Conservation (phyloP, 768 basidiomycete genomes). For the Lactarius hatsudake region DNA sequence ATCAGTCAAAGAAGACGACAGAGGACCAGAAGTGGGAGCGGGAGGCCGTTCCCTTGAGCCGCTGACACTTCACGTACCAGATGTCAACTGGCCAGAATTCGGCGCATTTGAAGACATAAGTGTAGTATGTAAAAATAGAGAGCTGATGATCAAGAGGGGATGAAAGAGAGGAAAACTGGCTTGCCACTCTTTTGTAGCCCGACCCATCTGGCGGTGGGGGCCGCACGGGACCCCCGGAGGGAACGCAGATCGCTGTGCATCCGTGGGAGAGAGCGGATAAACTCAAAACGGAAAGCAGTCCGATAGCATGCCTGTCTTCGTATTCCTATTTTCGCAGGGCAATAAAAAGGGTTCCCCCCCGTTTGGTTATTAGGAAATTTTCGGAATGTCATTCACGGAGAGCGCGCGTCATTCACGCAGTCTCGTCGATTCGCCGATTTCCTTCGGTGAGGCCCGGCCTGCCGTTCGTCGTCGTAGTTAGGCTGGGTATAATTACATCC, state of each 20-base stretch:
- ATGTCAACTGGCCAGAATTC: neutral
- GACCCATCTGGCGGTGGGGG: neutral
- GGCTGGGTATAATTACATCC: too few relatives aligned
- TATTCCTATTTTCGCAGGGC: too few relatives aligned
- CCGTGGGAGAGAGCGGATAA: neutral
- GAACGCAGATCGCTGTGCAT: neutral
- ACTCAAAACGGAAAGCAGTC: neutral
- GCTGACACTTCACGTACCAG: neutral
- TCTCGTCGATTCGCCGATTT: neutral
- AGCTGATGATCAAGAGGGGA: neutral
- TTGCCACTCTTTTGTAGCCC: neutral
- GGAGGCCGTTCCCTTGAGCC: neutral
- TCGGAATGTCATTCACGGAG: neutral
- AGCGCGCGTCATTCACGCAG: neutral
- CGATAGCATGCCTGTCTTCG: rapidly evolving
- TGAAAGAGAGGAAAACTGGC: neutral
- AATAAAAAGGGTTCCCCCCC: neutral
- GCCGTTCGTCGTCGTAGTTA: neutral
- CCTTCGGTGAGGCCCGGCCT: neutral
- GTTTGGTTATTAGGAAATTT: neutral
- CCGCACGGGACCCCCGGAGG: neutral
- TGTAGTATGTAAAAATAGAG: rapidly evolving
- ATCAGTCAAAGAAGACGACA: neutral
- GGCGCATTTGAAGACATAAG: neutral
- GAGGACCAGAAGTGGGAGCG: neutral